A percentile compares a stretch with the other conserved stretches of the same genome.
Conservation (phyloP, 2,329 filamentous ascomycete genomes). For the Conoideocrella luteorostrata region DNA sequence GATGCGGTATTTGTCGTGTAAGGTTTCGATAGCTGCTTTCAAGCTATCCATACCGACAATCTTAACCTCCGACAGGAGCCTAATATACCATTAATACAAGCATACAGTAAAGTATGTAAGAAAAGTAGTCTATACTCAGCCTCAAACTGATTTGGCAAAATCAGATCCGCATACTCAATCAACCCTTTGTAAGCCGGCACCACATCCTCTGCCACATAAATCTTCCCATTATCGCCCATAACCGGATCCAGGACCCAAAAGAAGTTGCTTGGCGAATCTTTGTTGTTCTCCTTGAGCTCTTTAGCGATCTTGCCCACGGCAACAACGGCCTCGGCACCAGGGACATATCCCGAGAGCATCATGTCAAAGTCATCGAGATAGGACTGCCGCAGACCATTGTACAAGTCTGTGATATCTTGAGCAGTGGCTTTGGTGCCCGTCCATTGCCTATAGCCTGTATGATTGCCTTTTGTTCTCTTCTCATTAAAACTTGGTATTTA, state of each 20-base stretch:
- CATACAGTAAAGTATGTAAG: not conserved
- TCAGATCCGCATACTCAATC: constrained; percentile 76
- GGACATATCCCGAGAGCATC: constrained; percentile 91
- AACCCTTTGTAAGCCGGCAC: constrained; percentile 84
- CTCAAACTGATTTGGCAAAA: constrained; percentile 95
- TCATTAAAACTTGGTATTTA: not conserved
- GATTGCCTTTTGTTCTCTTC: constrained; percentile 61
- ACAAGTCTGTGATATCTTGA: constrained; percentile 76
- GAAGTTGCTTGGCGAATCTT: constrained; percentile 63
- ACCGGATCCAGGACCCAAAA: constrained; percentile 98
- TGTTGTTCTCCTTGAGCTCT: constrained; percentile 65
- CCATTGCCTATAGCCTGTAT: constrained; percentile 85
- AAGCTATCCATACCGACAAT: constrained; percentile 72
- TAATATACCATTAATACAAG: constrained; percentile 35
- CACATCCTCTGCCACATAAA: constrained; percentile 89
- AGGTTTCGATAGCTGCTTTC: constrained; percentile 63
- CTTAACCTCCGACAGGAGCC: constrained; percentile 75
- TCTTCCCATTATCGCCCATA: constrained; percentile 90
- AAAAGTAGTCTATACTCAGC: constrained; percentile 62
- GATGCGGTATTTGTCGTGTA: constrained; percentile 70
- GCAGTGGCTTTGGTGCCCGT: constrained; percentile 79
- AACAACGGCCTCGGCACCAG: constrained; percentile 76
- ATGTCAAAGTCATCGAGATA: constrained; percentile 87
- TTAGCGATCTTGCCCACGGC: constrained; percentile 78
- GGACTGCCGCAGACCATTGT: constrained; percentile 75